Evolutionary conservation across 371 early-diverging fungal species (phyloP), one percentile per base, ranked within the genome.

Genomic region (Mucor sp.): DNA sequence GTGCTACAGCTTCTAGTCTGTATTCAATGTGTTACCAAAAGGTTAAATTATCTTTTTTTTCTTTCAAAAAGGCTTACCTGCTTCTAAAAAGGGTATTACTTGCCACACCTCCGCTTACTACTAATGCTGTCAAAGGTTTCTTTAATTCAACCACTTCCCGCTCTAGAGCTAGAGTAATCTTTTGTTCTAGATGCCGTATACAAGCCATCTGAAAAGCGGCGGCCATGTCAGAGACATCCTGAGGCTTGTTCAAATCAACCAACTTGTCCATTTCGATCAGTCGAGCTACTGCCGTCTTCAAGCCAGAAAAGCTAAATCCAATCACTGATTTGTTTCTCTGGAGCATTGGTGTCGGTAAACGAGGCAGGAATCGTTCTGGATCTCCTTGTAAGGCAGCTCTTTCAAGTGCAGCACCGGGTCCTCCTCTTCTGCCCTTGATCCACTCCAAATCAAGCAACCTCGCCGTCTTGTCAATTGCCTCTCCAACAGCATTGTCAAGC

Each of bases 71-170:
- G 11, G n/a, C n/a, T 63, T 79, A 81, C 82, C 79, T 81, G 35
- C 70, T 60, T 61, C 86, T 74, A 58, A 86, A 77, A 15, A 81
- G 69, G 12, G 75, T 74, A 73, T 94, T 94, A 63, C 93, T 87
- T 15, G 94, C 95, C 6, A 94, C 95, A 12, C 95, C 95, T 41
- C 95, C 95, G 68, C 93, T 92, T 19, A 85, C 91, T 7, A 94
- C 93, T n/a, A 94, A 64, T 25, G 87, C 78, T 12, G 86, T 84
- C 25, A 88, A 67, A 1, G 79, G 81, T 1, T 72, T 70, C 9
- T 83, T 69, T 8, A 74, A 72, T 19, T 74, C 61, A 9, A 71
- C 61, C 0, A 73, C 60, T 60, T 86, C 91, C 17, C 75, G 72
- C n/a, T 71, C 65, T 25, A 92, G 69, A 1, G 89, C 92, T 59